phyloP scores from a whole-genome alignment of 2,329 filamentous ascomycete species.

The Metarhizium album region DNA sequence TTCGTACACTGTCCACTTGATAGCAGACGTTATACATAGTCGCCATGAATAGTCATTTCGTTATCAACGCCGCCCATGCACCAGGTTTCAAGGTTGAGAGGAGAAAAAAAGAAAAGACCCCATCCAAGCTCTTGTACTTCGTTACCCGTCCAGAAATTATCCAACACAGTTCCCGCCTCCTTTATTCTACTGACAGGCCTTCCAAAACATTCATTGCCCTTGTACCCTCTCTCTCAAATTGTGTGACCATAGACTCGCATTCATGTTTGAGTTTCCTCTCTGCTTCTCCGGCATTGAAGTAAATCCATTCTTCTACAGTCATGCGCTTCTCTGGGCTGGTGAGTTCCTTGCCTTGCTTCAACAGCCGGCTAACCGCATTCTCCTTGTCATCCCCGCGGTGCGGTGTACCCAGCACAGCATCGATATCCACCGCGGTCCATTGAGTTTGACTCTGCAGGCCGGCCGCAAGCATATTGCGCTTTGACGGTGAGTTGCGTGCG shows the following conservation, averaged over 20 bases:
- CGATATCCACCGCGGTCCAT: constrained; percentile 70
- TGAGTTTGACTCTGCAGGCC: constrained; percentile 45
- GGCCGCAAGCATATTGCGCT: constrained; percentile 42
- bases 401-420: constrained; percentile 50
- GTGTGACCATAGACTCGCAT: constrained; percentile 71
- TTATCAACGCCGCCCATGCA: not conserved
- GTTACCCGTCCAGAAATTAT: not conserved
- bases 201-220: constrained; percentile 70
- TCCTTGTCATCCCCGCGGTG: constrained; percentile 37
- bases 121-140: not conserved
- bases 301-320: constrained; percentile 91
- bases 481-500: constrained; percentile 47
- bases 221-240: constrained; percentile 75
- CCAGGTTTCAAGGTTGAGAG: not conserved
- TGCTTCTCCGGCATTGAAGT: constrained; percentile 66
- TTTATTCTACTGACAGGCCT: constrained; percentile 49
- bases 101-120: not conserved
- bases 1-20: not conserved
- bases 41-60: not conserved
- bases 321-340: constrained; percentile 72
- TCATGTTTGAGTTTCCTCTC: constrained; percentile 70
- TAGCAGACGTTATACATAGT: constrained; percentile 1
- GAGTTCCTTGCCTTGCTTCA: constrained; percentile 49
- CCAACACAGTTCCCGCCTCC: not conserved
- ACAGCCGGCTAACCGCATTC: constrained; percentile 36